Percentiles rank a stretch among this genome's conserved stretches.
phyloP scores from a whole-genome alignment of 345 rosid genomes.

The Salix brachista region DNA sequence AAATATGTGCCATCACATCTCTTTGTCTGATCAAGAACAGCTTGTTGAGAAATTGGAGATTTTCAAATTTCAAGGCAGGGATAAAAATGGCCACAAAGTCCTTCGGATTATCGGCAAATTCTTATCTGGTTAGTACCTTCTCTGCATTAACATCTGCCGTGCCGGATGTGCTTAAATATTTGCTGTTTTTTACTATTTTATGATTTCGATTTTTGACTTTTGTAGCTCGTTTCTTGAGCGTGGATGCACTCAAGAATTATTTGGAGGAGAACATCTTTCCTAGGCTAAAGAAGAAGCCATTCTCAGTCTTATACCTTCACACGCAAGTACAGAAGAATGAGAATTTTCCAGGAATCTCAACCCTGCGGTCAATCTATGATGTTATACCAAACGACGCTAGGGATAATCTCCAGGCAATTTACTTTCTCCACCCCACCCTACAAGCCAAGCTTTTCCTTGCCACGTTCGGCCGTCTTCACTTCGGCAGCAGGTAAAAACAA shows the following conservation, averaged over 20 bases:
- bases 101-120: conserved; percentile 54
- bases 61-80: conserved; percentile 73
- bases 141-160: background rate
- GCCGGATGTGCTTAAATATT: background rate
- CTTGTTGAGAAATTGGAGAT: conserved; percentile 47
- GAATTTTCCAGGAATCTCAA: conserved; percentile 57
- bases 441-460: conserved; percentile 57
- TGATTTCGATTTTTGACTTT: too few species aligned
- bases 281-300: conserved; percentile 30
- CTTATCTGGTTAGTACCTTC: conserved; percentile 46
- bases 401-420: conserved; percentile 37
- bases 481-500: conserved; percentile 42
- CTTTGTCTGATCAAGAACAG: conserved; percentile 22
- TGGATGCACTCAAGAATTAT: conserved; percentile 40
- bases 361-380: conserved; percentile 44
- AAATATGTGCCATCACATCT: background rate
- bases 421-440: conserved; percentile 59
- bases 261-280: conserved; percentile 44
- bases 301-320: conserved; percentile 52
- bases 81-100: conserved; percentile 60
- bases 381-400: conserved; percentile 35
- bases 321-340: conserved; percentile 42
- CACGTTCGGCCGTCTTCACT: conserved; percentile 54
- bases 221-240: conserved; percentile 39
- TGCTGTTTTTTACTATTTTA: background rate